Conservation (phyloP, 1,139 yeast genomes). For the Debaryomyces sp. region DNA sequence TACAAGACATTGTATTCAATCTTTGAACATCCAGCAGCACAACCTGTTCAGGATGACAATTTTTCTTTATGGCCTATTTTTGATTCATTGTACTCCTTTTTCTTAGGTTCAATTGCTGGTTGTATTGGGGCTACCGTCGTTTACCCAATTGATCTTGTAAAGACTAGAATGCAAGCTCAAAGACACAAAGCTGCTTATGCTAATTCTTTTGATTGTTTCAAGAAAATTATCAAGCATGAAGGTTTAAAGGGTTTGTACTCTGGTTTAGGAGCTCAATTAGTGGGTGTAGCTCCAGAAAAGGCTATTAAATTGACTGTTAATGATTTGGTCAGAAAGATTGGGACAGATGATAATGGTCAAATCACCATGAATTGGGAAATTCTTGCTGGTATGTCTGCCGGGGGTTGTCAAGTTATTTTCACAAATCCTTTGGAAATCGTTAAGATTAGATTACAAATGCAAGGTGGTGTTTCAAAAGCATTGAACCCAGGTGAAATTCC, state of each 20-base stretch:
- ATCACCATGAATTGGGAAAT: conserved; percentile 76
- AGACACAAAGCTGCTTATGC: conserved; percentile 71
- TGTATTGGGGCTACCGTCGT: conserved; percentile 99
- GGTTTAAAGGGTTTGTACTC: conserved; percentile 90
- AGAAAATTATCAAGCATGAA: conserved; percentile 73
- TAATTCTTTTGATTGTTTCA: conserved; percentile 85
- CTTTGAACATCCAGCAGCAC: conserved; percentile 48
- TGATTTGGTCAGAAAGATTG: conserved; percentile 78
- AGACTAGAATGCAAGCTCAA: conserved; percentile 98
- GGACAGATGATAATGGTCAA: conserved; percentile 61
- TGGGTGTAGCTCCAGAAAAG: conserved; percentile 98
- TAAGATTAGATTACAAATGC: conserved; percentile 92
- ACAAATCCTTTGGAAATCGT: conserved; percentile 97
- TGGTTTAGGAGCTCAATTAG: conserved; percentile 90
- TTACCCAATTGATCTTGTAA: conserved; percentile 93
- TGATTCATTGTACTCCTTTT: conserved; percentile 85
- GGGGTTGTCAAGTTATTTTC: conserved; percentile 94
- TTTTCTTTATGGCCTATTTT: conserved; percentile 61
- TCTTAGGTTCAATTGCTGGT: conserved; percentile 93
- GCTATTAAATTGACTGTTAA: conserved; percentile 96
- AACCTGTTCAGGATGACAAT: conserved; percentile 37
- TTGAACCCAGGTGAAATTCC: conserved; percentile 49
- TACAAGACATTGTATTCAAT: conserved; percentile 37
- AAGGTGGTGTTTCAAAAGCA: conserved; percentile 61
- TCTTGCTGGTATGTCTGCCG: conserved; percentile 90